Percentiles rank a stretch among this genome's conserved stretches.
Conservation (phyloP, 2,329 filamentous ascomycete genomes). For the Zalaria sp. region DNA sequence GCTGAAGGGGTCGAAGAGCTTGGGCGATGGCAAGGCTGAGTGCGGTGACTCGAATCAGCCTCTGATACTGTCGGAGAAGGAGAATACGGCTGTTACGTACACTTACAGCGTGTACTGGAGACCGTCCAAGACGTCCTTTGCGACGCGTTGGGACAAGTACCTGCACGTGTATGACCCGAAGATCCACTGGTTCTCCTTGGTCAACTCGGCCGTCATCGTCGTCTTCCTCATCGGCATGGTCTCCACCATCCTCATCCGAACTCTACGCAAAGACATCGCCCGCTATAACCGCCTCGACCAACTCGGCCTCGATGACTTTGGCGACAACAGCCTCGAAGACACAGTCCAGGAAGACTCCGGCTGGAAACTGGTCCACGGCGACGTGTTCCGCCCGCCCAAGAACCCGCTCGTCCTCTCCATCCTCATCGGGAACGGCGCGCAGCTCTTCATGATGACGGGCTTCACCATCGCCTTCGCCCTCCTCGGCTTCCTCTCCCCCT, state of each 20-base stretch:
- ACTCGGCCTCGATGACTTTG: slow-evolving; percentile 79
- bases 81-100: slow-evolving; percentile 55
- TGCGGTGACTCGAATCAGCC: slow-evolving; percentile 46
- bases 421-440: slow-evolving; percentile 81
- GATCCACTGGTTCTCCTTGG: slow-evolving; percentile 97
- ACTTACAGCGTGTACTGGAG: slow-evolving; percentile 91
- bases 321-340: slow-evolving; percentile 65
- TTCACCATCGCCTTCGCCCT: slow-evolving; percentile 88
- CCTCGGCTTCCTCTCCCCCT: slow-evolving; percentile 86
- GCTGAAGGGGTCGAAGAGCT: slow-evolving; percentile 40
- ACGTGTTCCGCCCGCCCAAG: slow-evolving; percentile 83
- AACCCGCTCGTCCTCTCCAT: slow-evolving; percentile 75
- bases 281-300: slow-evolving; percentile 91
- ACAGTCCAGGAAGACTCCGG: slow-evolving; percentile 95
- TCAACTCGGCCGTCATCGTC: slow-evolving; percentile 92
- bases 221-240: slow-evolving; percentile 85
- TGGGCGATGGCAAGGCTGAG: slow-evolving; percentile 41
- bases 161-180: slow-evolving; percentile 93
- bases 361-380: slow-evolving; percentile 96
- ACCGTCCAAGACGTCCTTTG: slow-evolving; percentile 75
- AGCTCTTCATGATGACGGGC: slow-evolving; percentile 95
- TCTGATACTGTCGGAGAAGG: slow-evolving; percentile 51
- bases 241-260: slow-evolving; percentile 77
- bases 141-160: slow-evolving; percentile 97
- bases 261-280: slow-evolving; percentile 87